Evolutionary conservation across 345 rosid species (phyloP), one percentile per base, ranked within the genome.

Genomic region (Eutrema japonicum): DNA sequence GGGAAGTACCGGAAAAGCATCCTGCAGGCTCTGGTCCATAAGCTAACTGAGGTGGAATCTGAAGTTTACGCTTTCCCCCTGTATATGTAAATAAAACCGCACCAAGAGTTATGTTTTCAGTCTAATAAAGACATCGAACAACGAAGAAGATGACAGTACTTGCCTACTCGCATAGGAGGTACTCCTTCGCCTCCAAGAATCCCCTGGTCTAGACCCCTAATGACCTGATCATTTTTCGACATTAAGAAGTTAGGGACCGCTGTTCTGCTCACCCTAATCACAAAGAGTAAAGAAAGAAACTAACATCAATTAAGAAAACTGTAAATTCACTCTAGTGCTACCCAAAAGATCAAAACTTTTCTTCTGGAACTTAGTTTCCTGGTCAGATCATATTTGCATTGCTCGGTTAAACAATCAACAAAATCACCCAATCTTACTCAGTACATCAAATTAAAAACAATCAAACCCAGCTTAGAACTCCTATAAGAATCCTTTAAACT

Each of bases 1-100:
- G 35, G 54, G 13, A 68, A 78, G 73, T 75, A 88, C 99, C 99
- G 2, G 89, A 83, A 83, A 95, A 95, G 77, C 97, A 92, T 54
- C 99, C 99, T 2, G 99, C 99, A 46, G 97, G 93, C 78, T 95
- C 96, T 16, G 99, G 97, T 52, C 99, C 99, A 56, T 90, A 92
- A 38, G 97, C 99, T 80, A 89, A 79, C 60, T 72, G 49, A 41
- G 99, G 96, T 63, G 99, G 99, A 81, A 95, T 89, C 78, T 76
- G 82, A 78, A 92, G 99, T 79, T 82, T 88, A 49, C 93, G 96
- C 66, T 83, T 89, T 26, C 99, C 96, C 10, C 96, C 99, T 89
- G 73, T 13, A 7, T 77, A 56, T 89, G 73, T 13, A 7, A 78
- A 56, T 26, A 41, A 59, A 64, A 48, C 54, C 56, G 5, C 13